A percentile compares a stretch with the other conserved stretches of the same genome.
phyloP scores from a whole-genome alignment of 192 early-diverging fungal species.

The Coemansia sp. region DNA sequence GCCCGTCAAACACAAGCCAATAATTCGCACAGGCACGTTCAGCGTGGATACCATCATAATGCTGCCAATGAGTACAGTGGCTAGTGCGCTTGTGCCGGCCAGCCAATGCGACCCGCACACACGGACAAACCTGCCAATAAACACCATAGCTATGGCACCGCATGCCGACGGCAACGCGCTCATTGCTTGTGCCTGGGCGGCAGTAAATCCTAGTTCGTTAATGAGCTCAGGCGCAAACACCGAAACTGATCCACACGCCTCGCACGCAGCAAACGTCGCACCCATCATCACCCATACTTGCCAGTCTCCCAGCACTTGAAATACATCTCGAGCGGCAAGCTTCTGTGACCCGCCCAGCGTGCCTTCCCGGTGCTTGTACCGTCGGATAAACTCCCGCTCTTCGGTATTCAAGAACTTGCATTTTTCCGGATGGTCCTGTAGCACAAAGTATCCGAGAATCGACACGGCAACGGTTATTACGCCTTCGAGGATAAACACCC shows the following conservation, averaged over 20 bases:
- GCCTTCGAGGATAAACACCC: conserved; percentile 55
- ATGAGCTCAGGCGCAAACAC: conserved; percentile 51
- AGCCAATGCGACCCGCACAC: conserved; percentile 34
- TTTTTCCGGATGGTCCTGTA: conserved; percentile 53
- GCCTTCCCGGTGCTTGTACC: conserved; percentile 34
- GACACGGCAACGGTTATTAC: conserved; percentile 34
- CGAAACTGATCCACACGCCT: conserved; percentile 16
- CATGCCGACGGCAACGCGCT: conserved; percentile 41
- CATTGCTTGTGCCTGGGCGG: conserved; percentile 44
- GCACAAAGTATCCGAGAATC: conserved; percentile 31
- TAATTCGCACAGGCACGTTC: conserved; percentile 24
- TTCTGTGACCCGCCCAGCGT: conserved; percentile 41
- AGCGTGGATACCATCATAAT: conserved; percentile 30
- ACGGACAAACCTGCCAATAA: conserved; percentile 17
- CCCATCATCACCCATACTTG: conserved; percentile 48
- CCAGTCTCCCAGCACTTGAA: conserved; percentile 34
- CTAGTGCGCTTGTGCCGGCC: conserved; percentile 10
- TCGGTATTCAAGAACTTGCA: conserved; percentile 34
- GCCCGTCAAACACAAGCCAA: conserved; percentile 41
- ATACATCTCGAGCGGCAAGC: conserved; percentile 16
- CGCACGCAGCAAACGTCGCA: conserved; percentile 30
- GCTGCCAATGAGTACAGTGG: conserved; percentile 19
- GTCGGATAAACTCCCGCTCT: conserved; percentile 39
- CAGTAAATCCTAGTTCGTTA: conserved; percentile 45
- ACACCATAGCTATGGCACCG: conserved; percentile 34